Evolutionary conservation across 2,329 filamentous ascomycete species (phyloP).

Genomic region (Aureobasidium sp.): DNA sequence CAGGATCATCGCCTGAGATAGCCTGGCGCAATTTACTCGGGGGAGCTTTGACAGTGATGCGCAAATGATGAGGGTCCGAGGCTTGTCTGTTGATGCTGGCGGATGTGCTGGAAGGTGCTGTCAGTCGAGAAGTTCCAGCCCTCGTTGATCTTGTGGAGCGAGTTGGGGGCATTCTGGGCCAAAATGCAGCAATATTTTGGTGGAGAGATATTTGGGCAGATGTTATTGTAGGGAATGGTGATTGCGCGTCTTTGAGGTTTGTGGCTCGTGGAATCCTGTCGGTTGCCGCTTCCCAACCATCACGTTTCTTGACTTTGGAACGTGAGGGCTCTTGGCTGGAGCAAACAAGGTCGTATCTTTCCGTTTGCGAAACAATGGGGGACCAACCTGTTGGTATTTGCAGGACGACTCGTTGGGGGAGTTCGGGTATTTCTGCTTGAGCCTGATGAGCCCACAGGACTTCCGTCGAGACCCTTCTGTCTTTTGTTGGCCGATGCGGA

Average conservation of each 20-base stretch:
- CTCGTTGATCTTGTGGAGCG: slow-evolving; percentile 24
- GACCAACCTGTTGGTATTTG: slow-evolving; percentile 8
- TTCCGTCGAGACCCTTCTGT: slow-evolving; percentile 1
- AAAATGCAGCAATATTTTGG: slow-evolving; percentile 23
- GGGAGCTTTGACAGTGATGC: slow-evolving; percentile 44
- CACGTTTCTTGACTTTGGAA: neutral
- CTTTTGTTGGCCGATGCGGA: slow-evolving; percentile 11
- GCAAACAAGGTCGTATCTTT: neutral
- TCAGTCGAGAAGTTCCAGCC: slow-evolving; percentile 12
- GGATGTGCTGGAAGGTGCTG: slow-evolving; percentile 22
- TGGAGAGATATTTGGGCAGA: neutral
- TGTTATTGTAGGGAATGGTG: neutral
- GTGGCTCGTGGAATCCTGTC: neutral
- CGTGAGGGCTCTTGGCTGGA: neutral
- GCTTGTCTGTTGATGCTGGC: slow-evolving; percentile 24
- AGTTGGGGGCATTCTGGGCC: slow-evolving; percentile 26
- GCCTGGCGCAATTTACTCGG: slow-evolving; percentile 44
- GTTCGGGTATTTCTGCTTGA: neutral
- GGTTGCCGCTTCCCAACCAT: neutral
- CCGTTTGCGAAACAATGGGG: neutral
- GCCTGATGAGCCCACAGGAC: neutral
- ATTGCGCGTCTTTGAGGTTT: neutral
- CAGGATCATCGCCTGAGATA: slow-evolving; percentile 32
- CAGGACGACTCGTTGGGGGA: neutral
- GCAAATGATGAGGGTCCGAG: slow-evolving; percentile 27